Conservation (phyloP, 768 basidiomycete genomes). For the Candolleomyces eurysporus region DNA sequence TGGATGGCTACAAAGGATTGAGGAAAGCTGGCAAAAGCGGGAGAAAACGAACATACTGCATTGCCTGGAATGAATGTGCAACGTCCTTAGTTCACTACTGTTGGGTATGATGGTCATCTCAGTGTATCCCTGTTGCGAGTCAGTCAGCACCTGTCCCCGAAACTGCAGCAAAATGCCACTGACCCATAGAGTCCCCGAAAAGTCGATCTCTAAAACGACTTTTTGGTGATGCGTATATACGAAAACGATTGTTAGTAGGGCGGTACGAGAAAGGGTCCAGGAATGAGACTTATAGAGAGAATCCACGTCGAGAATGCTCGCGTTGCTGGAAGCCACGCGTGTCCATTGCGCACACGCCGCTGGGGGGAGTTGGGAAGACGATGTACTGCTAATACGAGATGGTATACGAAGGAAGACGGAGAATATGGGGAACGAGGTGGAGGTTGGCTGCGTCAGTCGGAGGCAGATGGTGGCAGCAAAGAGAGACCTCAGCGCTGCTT, state of each 20-base stretch:
- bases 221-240: slow-evolving; percentile 92
- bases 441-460: slow-evolving; percentile 18
- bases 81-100: slow-evolving; percentile 71
- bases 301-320: slow-evolving; percentile 79
- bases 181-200: slow-evolving; percentile 84
- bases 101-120: slow-evolving; percentile 88
- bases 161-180: slow-evolving; percentile 19
- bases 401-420: slow-evolving; percentile 13
- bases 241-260: slow-evolving; percentile 40
- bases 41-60: slow-evolving; percentile 57
- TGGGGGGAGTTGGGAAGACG: not conserved
- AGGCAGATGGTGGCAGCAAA: slow-evolving; percentile 27
- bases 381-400: not conserved
- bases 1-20: slow-evolving; percentile 54
- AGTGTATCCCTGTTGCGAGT: slow-evolving; percentile 74
- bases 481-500: slow-evolving; percentile 29
- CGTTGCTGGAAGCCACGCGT: slow-evolving; percentile 60
- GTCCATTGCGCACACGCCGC: slow-evolving; percentile 37
- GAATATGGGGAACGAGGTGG: slow-evolving; percentile 14
- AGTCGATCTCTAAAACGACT: slow-evolving; percentile 92
- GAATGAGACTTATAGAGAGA: slow-evolving; percentile 76
- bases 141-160: slow-evolving; percentile 14
- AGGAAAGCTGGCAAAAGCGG: slow-evolving; percentile 11
- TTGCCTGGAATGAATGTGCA: slow-evolving; percentile 88
- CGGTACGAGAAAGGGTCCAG: slow-evolving; percentile 19